Evolutionary conservation across 73 alveolate species (phyloP), one percentile per base, ranked within the genome.

Genomic region (Tetrahymena elliotti): DNA sequence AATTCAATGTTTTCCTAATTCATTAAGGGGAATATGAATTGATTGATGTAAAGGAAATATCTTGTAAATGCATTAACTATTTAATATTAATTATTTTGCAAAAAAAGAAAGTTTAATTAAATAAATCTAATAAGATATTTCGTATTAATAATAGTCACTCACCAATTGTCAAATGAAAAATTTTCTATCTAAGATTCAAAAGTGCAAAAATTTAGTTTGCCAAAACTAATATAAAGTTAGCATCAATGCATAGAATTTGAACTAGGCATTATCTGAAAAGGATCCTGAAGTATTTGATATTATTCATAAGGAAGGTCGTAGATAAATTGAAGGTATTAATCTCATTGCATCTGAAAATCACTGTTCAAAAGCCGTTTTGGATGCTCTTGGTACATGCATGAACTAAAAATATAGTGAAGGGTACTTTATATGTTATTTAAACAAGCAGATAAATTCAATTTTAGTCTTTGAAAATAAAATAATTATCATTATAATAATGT

Each of bases 351-450:
- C 98, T n/a, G 99, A 97, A 53, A 97, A 97, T 36, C 98, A 95
- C 84, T 96, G 99, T 5, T 98, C 98, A 15, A 95, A 88, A 52
- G 97, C 97, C 36, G 99, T 98, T 40, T 35, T 98, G 93, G 99
- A 98, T 47, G 98, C 99, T 83, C 95, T 98, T 13, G 99, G 99
- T 16, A 97, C 99, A 6, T 98, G 96, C 93, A 97, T 98, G 97
- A 97, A 98, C 93, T 98, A 98, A 96, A 98, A 98, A 96, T 98
- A 98, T 93, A 94, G 98, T 36, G 99, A 98, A 96, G 99, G 99
- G 38, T 97, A 95, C 24, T 95, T 97, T 13, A 97, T 5, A 33
- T 20, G 20, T 13, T n/a, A 33, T 8, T 33, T 18, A 15, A 41
- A 94, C 93, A 27, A 53, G 7, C 88, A 24, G 88, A 27, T 9